Percentiles rank a stretch among this genome's conserved stretches.
Evolutionary conservation across 1,139 yeast genomes (phyloP).

Genomic region (Pichia sorboxylosa): DNA sequence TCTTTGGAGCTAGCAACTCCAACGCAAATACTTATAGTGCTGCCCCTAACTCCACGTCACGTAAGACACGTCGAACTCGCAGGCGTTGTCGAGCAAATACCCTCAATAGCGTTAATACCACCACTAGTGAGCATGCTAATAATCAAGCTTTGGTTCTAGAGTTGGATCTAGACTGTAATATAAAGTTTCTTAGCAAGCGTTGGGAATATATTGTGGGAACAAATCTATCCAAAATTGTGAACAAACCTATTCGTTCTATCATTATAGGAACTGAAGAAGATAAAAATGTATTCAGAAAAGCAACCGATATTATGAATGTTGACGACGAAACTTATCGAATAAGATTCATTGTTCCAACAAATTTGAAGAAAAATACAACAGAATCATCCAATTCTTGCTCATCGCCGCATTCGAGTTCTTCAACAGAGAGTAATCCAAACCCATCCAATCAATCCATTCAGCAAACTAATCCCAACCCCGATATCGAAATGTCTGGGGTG

Average conservation of each 20-base stretch:
- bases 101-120: neutral
- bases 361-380: conserved; percentile 3
- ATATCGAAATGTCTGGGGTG: neutral
- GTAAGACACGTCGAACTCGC: no score
- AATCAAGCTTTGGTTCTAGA: conserved; percentile 83
- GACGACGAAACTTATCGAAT: conserved; percentile 75
- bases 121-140: conserved; percentile 18
- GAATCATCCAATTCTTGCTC: neutral
- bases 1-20: no score
- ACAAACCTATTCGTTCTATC: conserved; percentile 50
- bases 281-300: conserved; percentile 54
- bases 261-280: conserved; percentile 59
- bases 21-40: no score
- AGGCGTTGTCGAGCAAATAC: neutral
- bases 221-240: conserved; percentile 39
- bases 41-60: no score
- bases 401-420: neutral
- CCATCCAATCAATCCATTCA: conserved; percentile 15
- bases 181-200: conserved; percentile 60
- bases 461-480: conserved; percentile 1
- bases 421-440: neutral
- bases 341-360: conserved; percentile 51
- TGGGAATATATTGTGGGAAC: conserved; percentile 77
- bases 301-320: conserved; percentile 56
- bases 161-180: conserved; percentile 64